A percentile compares a stretch with the other conserved stretches of the same genome.
These are phyloP conservation scores for Exophiala viscosa DNA, from an alignment of 2,329 filamentous ascomycete genomes.

Conservation along the genomic window DNA sequence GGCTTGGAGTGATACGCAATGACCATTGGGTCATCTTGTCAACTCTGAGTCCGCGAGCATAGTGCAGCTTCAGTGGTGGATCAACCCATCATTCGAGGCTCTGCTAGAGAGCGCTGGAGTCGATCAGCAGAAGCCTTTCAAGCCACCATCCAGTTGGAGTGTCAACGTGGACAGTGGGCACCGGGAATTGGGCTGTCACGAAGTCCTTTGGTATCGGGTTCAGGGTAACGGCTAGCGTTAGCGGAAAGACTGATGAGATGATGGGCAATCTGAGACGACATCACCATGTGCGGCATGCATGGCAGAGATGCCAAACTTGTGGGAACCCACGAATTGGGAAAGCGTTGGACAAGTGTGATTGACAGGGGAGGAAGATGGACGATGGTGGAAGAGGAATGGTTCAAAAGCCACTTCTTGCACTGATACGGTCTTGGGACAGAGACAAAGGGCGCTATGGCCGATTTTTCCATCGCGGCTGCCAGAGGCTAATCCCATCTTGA, in stretches of 20 bases:
- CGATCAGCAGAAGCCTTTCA: constrained; percentile 23
- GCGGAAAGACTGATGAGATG: background rate
- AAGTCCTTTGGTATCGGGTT: background rate
- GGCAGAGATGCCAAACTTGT: background rate
- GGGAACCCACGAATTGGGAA: background rate
- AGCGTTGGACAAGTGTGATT: background rate
- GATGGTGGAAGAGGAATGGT: no score
- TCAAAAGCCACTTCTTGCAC: no score
- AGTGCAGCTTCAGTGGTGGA: constrained; percentile 20
- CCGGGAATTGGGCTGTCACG: background rate
- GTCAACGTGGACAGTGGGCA: background rate
- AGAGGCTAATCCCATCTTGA: no score
- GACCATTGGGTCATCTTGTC: constrained; percentile 20
- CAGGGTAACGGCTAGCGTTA: background rate
- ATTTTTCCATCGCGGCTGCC: no score
- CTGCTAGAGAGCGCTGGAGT: constrained; percentile 14
- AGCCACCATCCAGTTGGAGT: constrained; percentile 17
- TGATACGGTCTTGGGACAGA: no score
- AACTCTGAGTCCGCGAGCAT: constrained; percentile 12
- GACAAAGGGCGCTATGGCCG: no score
- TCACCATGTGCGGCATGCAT: background rate
- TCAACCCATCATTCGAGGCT: constrained; percentile 20
- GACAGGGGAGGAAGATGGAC: background rate
- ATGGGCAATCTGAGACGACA: constrained; percentile 3
- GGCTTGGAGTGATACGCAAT: constrained; percentile 16